Percentiles rank a stretch among this genome's conserved stretches.
phyloP scores from a whole-genome alignment of 108 stramenopile genomes.

The Discostella pseudostelligera region DNA sequence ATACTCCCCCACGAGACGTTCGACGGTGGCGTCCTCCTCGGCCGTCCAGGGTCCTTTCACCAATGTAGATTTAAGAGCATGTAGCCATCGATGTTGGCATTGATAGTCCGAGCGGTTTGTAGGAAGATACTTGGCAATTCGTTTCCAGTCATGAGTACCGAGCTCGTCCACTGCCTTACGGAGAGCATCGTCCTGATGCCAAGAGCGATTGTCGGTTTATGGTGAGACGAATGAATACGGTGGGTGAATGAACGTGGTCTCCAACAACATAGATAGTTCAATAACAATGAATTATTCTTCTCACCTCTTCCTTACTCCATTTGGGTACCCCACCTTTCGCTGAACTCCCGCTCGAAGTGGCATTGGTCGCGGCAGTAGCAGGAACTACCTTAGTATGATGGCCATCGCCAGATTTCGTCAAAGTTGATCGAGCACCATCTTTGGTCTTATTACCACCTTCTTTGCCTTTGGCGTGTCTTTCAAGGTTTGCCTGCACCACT shows the following conservation, averaged over 20 bases:
- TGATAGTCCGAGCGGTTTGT: conserved; percentile 37
- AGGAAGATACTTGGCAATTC: conserved; percentile 69
- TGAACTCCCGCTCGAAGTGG: not conserved
- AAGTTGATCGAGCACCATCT: not conserved
- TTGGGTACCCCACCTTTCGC: conserved; percentile 1
- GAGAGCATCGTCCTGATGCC: conserved; percentile 23
- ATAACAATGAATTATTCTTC: not conserved
- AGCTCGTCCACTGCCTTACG: conserved; percentile 44
- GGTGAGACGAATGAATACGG: not conserved
- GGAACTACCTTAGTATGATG: not conserved
- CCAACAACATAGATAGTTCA: not conserved
- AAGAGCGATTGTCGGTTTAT: too few relatives aligned
- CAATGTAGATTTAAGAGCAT: conserved; percentile 47
- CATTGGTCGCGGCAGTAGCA: not conserved
- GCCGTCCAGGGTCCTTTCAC: conserved; percentile 65
- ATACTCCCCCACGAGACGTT: conserved; percentile 36
- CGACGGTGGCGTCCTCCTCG: conserved; percentile 63
- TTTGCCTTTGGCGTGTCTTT: not conserved
- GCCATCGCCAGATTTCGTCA: not conserved
- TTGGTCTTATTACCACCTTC: not conserved
- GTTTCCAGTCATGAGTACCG: conserved; percentile 84
- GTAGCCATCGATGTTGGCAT: conserved; percentile 49
- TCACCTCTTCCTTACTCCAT: conserved; percentile 36
- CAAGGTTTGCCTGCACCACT: not conserved
- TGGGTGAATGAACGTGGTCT: conserved; percentile 1